Percentiles rank a stretch among this genome's conserved stretches.
Evolutionary conservation across 306 rosid genomes (phyloP).

Genomic region (Rosa chinensis): DNA sequence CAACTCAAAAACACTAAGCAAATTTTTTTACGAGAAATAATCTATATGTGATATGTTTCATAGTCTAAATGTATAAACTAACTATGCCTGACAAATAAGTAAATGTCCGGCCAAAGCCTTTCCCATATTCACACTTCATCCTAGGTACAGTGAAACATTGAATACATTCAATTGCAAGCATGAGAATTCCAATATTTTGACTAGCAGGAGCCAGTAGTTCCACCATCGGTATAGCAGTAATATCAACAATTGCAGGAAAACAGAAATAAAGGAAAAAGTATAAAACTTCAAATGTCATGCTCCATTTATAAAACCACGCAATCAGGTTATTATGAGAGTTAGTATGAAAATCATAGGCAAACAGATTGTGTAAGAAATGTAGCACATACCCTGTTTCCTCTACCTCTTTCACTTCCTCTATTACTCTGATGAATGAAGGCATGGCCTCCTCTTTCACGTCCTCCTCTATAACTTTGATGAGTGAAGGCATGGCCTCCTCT

Average conservation of each 20-base stretch:
- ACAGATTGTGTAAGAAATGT: conserved; percentile 18
- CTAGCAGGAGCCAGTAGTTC: neutral
- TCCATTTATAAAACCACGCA: neutral
- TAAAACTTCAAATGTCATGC: neutral
- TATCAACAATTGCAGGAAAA: neutral
- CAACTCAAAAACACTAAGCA: neutral
- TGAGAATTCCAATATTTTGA: neutral
- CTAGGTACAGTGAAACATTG: neutral
- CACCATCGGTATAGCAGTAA: neutral
- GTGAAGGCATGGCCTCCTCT: conserved; percentile 6
- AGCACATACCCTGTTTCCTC: conserved; percentile 58
- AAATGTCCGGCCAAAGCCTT: neutral
- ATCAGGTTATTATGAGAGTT: neutral
- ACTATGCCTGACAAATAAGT: neutral
- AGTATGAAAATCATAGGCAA: neutral
- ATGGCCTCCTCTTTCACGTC: conserved; percentile 2
- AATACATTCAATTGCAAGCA: neutral
- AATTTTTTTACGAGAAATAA: neutral
- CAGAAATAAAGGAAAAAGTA: neutral
- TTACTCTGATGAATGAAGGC: conserved; percentile 12
- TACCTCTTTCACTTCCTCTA: conserved; percentile 77
- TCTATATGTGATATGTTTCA: neutral
- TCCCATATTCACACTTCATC: conserved; percentile 3
- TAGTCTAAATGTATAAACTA: neutral
- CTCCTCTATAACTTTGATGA: conserved; percentile 2